Evolutionary conservation across 2,329 filamentous ascomycete species (phyloP).

Genomic region (Dothideomycetes sp.): DNA sequence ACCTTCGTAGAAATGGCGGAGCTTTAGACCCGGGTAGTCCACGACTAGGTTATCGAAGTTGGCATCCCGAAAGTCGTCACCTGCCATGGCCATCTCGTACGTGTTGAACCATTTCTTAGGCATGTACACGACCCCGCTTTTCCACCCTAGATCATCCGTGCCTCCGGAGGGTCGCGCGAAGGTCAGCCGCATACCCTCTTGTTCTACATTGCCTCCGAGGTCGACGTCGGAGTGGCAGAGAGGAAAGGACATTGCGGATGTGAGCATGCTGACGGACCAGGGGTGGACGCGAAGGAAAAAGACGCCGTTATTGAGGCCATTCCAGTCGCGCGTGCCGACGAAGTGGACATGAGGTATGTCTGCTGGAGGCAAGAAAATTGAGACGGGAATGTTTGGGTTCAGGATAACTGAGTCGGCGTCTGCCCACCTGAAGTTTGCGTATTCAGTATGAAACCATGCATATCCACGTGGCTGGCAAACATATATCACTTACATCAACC

Average conservation of each 20-base stretch:
- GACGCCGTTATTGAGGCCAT: slow-evolving; percentile 32
- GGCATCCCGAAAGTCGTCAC: neutral
- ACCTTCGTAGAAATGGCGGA: neutral
- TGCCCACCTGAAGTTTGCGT: slow-evolving; percentile 20
- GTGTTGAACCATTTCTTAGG: slow-evolving; percentile 35
- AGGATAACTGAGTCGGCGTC: slow-evolving; percentile 33
- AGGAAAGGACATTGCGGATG: slow-evolving; percentile 26
- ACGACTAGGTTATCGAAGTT: neutral
- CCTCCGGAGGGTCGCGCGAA: slow-evolving; percentile 1
- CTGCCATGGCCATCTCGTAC: slow-evolving; percentile 17
- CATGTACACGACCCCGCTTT: slow-evolving; percentile 19
- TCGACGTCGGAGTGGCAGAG: slow-evolving; percentile 25
- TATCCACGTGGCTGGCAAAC: neutral
- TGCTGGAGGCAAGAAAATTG: slow-evolving; percentile 27
- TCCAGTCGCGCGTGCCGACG: slow-evolving; percentile 27
- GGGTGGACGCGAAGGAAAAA: slow-evolving; percentile 28
- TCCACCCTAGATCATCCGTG: slow-evolving; percentile 7
- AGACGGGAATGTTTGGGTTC: slow-evolving; percentile 29
- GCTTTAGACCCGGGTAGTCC: neutral
- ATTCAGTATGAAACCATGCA: neutral
- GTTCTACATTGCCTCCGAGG: slow-evolving; percentile 25
- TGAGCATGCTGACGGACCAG: slow-evolving; percentile 30
- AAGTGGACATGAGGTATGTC: slow-evolving; percentile 25
- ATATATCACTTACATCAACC: slow-evolving; percentile 21
- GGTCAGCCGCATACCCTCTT: slow-evolving; percentile 24